Base-by-base conservation (phyloP, 768 basidiomycete species). In the Leccinum olivaceopallidum region DNA sequence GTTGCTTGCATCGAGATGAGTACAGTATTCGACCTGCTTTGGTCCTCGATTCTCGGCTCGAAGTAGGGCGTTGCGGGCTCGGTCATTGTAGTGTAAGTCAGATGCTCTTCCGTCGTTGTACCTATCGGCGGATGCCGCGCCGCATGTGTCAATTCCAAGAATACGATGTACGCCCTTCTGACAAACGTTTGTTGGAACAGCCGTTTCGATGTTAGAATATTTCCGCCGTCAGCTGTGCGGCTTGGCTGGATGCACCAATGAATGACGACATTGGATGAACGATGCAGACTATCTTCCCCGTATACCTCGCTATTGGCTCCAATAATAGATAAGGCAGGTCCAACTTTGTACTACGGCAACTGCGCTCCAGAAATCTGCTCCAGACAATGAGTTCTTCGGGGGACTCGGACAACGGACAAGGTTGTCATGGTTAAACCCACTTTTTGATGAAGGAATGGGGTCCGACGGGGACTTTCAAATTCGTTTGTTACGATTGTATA, bases 81-180 rank as follows among this genome's bases (percentile, higher is more conserved):
- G n/a, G 50, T 14, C 8, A 26, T 48, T 18, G 37, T 52, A 22
- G 18, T 51, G 55, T 65, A 60, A 32, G 28, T 58, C 14, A 34
- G 42, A 34, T 16, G 7, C 7, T 36, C 28, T 53, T 32, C n/a
- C 16, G n/a, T 26, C 16, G 16, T 26, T 50, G 54, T 63, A 48
- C 36, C 22, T 50, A 48, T 63, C 61, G 55, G 58, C 39, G 16
- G 52, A 67, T 59, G 57, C 36, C 53, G 48, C 39, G n/a, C 22
- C 30, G 14, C 47, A 56, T 56, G n/a, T 56, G 20, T 48, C 30
- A 34, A 10, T n/a, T 44, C 24, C 30, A 49, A 16, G n/a, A 52
- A 59, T 57, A 54, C 53, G 49, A 63, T 63, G 44, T 60, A 48
- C 22, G n/a, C 10, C 9, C 22, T 34, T 48, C 50, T 47, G 48